phyloP scores from a whole-genome alignment of 352 stramenopile species.

The Phytopythium sindhum region DNA sequence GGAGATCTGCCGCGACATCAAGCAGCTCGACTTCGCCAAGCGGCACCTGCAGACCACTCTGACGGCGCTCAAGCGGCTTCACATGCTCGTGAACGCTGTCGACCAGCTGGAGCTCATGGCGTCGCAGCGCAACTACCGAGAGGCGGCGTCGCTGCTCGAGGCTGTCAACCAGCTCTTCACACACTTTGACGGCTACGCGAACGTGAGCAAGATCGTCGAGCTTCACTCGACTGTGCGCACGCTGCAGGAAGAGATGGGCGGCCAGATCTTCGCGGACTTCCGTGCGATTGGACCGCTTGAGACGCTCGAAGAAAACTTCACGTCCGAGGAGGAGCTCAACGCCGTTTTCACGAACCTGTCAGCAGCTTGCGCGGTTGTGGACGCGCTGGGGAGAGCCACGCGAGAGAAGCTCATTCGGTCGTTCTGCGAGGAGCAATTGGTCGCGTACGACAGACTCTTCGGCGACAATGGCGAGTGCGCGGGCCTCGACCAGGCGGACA shows the following conservation, averaged over 20 bases:
- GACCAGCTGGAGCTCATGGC: slow-evolving; percentile 88
- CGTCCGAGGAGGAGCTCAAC: slow-evolving; percentile 56
- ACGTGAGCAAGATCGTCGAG: slow-evolving; percentile 92
- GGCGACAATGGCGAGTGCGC: slow-evolving; percentile 49
- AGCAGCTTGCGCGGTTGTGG: slow-evolving; percentile 59
- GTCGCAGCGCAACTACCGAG: slow-evolving; percentile 89
- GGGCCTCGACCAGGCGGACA: slow-evolving; percentile 58
- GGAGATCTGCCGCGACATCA: slow-evolving; percentile 98
- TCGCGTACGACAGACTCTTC: slow-evolving; percentile 62
- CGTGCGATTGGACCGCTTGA: slow-evolving; percentile 75
- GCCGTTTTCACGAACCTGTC: slow-evolving; percentile 71
- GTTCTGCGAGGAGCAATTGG: slow-evolving; percentile 69
- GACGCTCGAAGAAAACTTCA: slow-evolving; percentile 69
- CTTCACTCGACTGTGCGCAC: slow-evolving; percentile 88
- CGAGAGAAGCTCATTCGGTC: slow-evolving; percentile 67
- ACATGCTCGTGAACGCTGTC: slow-evolving; percentile 98
- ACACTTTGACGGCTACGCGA: slow-evolving; percentile 95
- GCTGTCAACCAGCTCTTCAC: slow-evolving; percentile 94
- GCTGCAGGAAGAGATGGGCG: slow-evolving; percentile 86
- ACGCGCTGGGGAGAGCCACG: slow-evolving; percentile 64
- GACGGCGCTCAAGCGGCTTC: slow-evolving; percentile 94
- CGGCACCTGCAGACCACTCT: slow-evolving; percentile 94
- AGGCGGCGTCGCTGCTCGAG: slow-evolving; percentile 95
- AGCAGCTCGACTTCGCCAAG: slow-evolving; percentile 98
- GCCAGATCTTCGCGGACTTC: slow-evolving; percentile 90